Evolutionary conservation across 768 basidiomycete genomes (phyloP).

Genomic region (Leccinum disarticulatum): DNA sequence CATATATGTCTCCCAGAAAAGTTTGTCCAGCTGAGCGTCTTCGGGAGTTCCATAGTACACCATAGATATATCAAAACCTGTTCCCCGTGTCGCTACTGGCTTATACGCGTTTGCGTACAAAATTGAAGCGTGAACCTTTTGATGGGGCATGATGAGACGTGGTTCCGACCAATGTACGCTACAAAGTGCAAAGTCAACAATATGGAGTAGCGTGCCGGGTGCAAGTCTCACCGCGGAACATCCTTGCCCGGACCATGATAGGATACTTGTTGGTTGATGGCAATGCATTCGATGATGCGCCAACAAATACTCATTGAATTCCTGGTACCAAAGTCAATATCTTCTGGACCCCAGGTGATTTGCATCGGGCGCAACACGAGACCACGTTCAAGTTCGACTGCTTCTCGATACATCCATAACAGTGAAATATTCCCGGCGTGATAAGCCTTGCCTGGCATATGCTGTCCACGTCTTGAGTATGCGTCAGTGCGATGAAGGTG

Average conservation of each 20-base stretch:
- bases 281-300: conserved; percentile 6
- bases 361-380: conserved; percentile 13
- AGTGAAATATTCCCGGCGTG: not conserved
- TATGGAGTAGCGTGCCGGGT: not conserved
- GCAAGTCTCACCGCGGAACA: not conserved
- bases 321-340: conserved; percentile 14
- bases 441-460: conserved; percentile 4
- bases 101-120: not conserved
- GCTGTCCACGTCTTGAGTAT: conserved; percentile 10
- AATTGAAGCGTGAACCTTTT: conserved; percentile 1
- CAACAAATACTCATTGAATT: conserved; percentile 13
- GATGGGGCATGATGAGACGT: conserved; percentile 8
- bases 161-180: conserved; percentile 12
- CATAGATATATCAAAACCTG: not conserved
- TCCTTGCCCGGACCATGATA: not conserved
- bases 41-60: not conserved
- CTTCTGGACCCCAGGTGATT: conserved; percentile 12
- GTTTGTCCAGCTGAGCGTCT: not conserved
- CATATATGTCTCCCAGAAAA: conserved; percentile 11
- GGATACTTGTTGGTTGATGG: conserved; percentile 14
- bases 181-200: not conserved
- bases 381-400: not conserved
- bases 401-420: not conserved
- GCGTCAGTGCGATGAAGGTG: not conserved
- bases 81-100: not conserved